Conservation (phyloP, 768 basidiomycete genomes). For the Cystobasidium ongulense region DNA sequence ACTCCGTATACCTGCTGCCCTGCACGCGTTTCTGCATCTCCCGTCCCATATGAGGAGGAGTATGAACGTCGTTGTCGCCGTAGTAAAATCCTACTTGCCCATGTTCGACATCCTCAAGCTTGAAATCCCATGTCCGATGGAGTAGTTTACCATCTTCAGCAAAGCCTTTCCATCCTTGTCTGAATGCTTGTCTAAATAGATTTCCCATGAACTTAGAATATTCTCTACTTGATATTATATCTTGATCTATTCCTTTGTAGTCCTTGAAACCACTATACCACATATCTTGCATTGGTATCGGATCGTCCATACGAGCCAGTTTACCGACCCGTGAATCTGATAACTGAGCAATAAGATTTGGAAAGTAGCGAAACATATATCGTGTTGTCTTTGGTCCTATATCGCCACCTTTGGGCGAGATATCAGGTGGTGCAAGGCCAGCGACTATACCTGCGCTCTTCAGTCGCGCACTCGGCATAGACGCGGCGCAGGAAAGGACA, state of each 20-base stretch:
- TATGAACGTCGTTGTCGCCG: background rate
- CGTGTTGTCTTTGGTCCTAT: background rate
- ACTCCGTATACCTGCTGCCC: background rate
- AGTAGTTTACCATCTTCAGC: background rate
- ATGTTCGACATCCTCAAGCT: background rate
- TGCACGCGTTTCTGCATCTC: background rate
- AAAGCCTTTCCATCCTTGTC: background rate
- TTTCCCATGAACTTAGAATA: background rate
- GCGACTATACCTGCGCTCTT: background rate
- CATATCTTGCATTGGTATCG: background rate
- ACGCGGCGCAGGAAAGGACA: constrained; percentile 3
- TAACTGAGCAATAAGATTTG: background rate
- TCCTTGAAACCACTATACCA: background rate
- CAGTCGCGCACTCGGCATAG: background rate
- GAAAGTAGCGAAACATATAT: background rate
- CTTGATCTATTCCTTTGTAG: background rate
- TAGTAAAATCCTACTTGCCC: background rate
- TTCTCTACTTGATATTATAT: background rate
- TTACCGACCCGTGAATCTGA: background rate
- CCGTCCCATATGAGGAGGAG: background rate
- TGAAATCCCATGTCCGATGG: background rate
- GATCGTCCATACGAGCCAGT: background rate
- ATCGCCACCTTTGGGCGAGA: background rate
- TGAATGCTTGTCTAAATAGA: background rate
- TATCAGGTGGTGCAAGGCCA: background rate